These are phyloP conservation scores for Penicillium paradoxum DNA, from an alignment of 495 filamentous ascomycete genomes.

Conservation along the genomic window DNA sequence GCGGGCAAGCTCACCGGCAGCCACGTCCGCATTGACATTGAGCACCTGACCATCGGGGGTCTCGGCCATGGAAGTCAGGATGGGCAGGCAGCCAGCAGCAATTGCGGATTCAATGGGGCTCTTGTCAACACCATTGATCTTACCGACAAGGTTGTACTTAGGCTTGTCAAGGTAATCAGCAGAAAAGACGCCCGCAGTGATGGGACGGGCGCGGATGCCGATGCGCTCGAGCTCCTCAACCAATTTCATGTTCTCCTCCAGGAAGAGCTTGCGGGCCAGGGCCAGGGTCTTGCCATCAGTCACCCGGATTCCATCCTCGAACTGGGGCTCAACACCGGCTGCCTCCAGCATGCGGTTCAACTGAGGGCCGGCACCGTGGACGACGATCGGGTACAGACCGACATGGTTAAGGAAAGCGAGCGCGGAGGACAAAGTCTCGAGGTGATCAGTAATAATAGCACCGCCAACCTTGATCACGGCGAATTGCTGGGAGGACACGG, in stretches of 20 bases:
- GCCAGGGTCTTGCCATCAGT: constrained; percentile 95
- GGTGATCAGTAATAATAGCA: constrained; percentile 92
- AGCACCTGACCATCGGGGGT: constrained; percentile 88
- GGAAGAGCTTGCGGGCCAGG: constrained; percentile 83
- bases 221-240: constrained; percentile 87
- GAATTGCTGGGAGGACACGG: constrained; percentile 95
- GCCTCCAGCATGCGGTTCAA: constrained; percentile 89
- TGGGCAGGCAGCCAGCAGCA: constrained; percentile 84
- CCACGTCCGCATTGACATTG: constrained; percentile 97
- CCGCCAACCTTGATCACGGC: constrained; percentile 99
- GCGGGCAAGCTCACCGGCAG: constrained; percentile 86
- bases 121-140: constrained; percentile 91
- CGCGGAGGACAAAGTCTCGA: constrained; percentile 80
- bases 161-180: constrained; percentile 94
- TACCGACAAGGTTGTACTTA: constrained; percentile 91
- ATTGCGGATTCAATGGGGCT: constrained; percentile 88
- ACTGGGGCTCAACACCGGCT: constrained; percentile 90
- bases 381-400: constrained; percentile 91
- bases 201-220: constrained; percentile 85
- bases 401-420: constrained; percentile 93
- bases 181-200: constrained; percentile 89
- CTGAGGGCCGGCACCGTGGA: constrained; percentile 94
- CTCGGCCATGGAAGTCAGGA: constrained; percentile 96
- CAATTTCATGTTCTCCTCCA: constrained; percentile 94
- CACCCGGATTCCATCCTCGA: constrained; percentile 92